These are phyloP conservation scores for Fraxinus latifolia DNA, from an alignment of 305 asterid genomes.

Conservation along the genomic window DNA sequence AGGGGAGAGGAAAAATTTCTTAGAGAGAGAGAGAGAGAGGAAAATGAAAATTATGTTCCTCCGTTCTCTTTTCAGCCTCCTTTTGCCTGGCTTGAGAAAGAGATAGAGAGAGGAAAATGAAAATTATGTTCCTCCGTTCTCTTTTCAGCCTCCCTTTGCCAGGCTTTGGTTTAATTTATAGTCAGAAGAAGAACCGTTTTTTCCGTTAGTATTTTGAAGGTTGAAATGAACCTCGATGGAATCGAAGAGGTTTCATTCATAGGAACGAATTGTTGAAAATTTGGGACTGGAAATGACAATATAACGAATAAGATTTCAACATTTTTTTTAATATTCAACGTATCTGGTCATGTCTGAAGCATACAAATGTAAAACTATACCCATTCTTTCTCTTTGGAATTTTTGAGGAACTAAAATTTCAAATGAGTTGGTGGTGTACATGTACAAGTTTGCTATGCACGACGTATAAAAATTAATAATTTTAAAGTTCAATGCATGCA, in stretches of 20 bases:
- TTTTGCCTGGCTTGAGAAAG: not conserved
- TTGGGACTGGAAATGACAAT: not conserved
- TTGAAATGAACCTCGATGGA: not conserved
- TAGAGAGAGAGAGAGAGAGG: not conserved
- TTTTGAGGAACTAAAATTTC: not conserved
- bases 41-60: slow-evolving; percentile 24
- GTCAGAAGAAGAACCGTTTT: slow-evolving; percentile 35
- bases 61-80: slow-evolving; percentile 24
- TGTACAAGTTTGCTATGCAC: not conserved
- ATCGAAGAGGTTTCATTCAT: not conserved
- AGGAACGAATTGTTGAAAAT: not conserved
- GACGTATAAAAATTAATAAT: not conserved
- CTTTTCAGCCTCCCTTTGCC: slow-evolving; percentile 19
- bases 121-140: slow-evolving; percentile 24
- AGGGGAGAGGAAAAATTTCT: slow-evolving; percentile 5
- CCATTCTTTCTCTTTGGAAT: not conserved
- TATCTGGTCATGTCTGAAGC: not conserved
- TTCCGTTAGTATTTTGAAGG: slow-evolving; percentile 41
- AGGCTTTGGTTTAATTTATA: slow-evolving; percentile 26
- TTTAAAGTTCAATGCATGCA: not conserved
- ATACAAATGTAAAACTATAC: not conserved
- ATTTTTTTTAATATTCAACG: not conserved
- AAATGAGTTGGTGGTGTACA: not conserved
- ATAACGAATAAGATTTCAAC: not conserved
- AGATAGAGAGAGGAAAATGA: slow-evolving; percentile 22